Evolutionary conservation across 148 eudicot species (phyloP).

Genomic region (Camellia lanceoleosa): DNA sequence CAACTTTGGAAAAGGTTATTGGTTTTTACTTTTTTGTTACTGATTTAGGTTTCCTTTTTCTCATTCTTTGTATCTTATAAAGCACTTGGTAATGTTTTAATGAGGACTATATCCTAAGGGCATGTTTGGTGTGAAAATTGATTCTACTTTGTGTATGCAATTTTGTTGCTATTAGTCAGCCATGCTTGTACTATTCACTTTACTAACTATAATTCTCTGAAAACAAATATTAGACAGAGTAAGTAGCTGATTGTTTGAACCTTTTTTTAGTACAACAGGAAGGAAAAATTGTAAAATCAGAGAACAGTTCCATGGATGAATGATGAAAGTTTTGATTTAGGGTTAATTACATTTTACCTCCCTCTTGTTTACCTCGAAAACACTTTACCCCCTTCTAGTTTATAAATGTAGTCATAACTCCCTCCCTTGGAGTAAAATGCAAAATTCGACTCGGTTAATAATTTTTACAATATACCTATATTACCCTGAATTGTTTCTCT

Average conservation of each 20-base stretch:
- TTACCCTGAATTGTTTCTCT: too few relatives aligned
- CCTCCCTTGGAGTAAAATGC: too few relatives aligned
- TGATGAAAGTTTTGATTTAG: background rate
- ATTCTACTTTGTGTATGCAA: background rate
- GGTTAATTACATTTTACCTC: too few relatives aligned
- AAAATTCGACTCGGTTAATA: too few relatives aligned
- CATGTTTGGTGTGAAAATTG: background rate
- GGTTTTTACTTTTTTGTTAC: background rate
- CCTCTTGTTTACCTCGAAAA: too few relatives aligned
- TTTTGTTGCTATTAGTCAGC: background rate
- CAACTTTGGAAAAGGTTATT: conserved; percentile 39
- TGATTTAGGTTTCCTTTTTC: background rate
- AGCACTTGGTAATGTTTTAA: background rate
- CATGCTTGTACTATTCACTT: background rate
- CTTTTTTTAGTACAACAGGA: background rate
- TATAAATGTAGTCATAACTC: too few relatives aligned
- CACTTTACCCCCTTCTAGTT: too few relatives aligned
- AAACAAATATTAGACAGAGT: background rate
- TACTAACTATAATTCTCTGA: background rate
- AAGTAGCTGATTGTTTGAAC: background rate
- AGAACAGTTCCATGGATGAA: background rate
- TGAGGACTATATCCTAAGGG: background rate
- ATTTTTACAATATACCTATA: too few relatives aligned
- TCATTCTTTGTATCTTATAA: too few relatives aligned
- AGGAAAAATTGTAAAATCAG: background rate